phyloP scores from a whole-genome alignment of 2,329 filamentous ascomycete genomes.

The Xylariales sp. region DNA sequence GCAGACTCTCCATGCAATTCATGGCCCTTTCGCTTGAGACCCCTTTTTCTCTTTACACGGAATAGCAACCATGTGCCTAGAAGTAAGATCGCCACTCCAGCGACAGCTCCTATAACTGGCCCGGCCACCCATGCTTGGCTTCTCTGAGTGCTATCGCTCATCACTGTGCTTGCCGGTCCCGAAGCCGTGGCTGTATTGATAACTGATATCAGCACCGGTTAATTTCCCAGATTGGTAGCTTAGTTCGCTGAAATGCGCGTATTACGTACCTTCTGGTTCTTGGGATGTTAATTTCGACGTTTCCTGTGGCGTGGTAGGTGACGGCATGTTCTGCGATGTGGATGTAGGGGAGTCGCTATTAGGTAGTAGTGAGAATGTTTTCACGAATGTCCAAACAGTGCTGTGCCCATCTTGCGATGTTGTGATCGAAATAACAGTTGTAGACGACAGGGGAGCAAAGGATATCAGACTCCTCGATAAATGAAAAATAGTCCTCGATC shows the following conservation, averaged over 20 bases:
- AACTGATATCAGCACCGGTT: neutral
- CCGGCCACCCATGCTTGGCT: slow-evolving; percentile 24
- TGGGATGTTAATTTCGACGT: neutral
- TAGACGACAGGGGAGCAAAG: slow-evolving; percentile 1
- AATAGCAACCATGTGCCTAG: slow-evolving; percentile 5
- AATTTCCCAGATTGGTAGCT: neutral
- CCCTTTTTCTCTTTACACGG: neutral
- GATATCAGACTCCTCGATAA: neutral
- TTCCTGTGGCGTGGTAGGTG: too few species aligned
- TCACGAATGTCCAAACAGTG: slow-evolving; percentile 11
- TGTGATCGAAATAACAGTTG: neutral
- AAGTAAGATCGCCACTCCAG: neutral
- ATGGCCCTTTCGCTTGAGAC: neutral
- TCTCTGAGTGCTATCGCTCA: neutral
- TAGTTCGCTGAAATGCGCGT: neutral
- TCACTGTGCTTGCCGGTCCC: neutral
- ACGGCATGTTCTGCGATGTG: neutral
- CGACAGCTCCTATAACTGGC: slow-evolving; percentile 14
- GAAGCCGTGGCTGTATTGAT: neutral
- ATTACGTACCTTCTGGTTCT: neutral
- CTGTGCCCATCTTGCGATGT: slow-evolving; percentile 7
- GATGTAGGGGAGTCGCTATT: neutral
- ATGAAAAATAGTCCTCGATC: neutral
- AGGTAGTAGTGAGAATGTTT: neutral
- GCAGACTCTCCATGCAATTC: slow-evolving; percentile 28